These are phyloP conservation scores for Rhizopogon parksii DNA, from an alignment of 1,284 basidiomycete genomes.

Conservation along the genomic window DNA sequence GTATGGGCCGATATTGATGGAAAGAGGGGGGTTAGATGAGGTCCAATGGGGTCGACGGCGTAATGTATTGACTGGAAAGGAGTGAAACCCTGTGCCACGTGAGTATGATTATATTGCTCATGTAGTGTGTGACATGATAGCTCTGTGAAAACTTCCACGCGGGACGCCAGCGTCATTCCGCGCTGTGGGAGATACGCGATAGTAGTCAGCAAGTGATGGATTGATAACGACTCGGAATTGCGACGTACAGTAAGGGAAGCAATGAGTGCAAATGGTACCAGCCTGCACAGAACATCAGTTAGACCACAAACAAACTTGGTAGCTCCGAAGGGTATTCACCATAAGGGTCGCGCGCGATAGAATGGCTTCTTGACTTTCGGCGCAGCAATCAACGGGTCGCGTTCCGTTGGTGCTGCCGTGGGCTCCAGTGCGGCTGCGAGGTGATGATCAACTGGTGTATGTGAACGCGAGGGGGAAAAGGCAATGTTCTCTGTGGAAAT, in stretches of 20 bases:
- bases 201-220: not conserved
- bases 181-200: constrained; percentile 37
- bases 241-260: constrained; percentile 55
- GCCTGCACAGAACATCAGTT: constrained; percentile 37
- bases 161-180: constrained; percentile 71
- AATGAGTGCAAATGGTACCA: constrained; percentile 67
- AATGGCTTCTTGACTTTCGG: constrained; percentile 47
- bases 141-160: constrained; percentile 73
- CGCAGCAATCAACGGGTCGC: constrained; percentile 18
- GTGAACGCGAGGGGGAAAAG: constrained; percentile 20
- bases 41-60: constrained; percentile 31
- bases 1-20: constrained; percentile 7
- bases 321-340: constrained; percentile 29
- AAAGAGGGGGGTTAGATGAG: constrained; percentile 17
- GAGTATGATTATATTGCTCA: constrained; percentile 37
- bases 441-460: constrained; percentile 16
- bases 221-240: not conserved
- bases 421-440: constrained; percentile 6
- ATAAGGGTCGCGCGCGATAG: constrained; percentile 59
- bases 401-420: constrained; percentile 19
- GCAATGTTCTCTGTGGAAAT: constrained; percentile 28
- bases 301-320: constrained; percentile 10
- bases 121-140: constrained; percentile 59
- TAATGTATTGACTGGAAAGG: constrained; percentile 21
- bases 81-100: constrained; percentile 15